Evolutionary conservation across 2,329 filamentous ascomycete genomes (phyloP).

Genomic region (Colletotrichum sp.): DNA sequence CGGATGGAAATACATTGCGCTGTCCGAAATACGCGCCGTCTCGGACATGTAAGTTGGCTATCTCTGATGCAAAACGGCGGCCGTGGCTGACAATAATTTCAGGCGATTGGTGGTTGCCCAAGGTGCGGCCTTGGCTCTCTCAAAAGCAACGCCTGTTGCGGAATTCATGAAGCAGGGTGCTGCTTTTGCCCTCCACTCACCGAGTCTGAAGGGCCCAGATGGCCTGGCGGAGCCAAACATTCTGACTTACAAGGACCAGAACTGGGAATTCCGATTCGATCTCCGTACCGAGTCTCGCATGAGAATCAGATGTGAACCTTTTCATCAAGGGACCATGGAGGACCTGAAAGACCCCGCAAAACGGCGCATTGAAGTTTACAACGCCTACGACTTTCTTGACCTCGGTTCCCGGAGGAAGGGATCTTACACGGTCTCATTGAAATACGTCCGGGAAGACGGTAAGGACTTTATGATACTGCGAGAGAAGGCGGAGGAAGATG

Average conservation of each 20-base stretch:
- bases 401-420: background rate
- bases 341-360: background rate
- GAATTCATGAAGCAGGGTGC: background rate
- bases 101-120: background rate
- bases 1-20: background rate
- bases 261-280: fast-evolving
- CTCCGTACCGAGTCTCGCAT: background rate
- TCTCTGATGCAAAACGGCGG: background rate
- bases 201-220: background rate
- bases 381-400: background rate
- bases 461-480: fast-evolving
- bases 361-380: background rate
- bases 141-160: background rate
- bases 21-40: background rate
- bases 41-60: background rate
- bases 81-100: background rate
- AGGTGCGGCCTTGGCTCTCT: background rate
- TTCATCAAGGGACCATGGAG: background rate
- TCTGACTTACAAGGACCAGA: fast-evolving
- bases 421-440: background rate
- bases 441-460: background rate
- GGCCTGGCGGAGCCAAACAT: background rate
- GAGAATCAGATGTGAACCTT: background rate
- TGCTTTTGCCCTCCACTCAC: background rate
- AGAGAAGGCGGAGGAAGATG: background rate